phyloP scores from a whole-genome alignment of 2,329 filamentous ascomycete species.

The Coniochaeta prunicola region DNA sequence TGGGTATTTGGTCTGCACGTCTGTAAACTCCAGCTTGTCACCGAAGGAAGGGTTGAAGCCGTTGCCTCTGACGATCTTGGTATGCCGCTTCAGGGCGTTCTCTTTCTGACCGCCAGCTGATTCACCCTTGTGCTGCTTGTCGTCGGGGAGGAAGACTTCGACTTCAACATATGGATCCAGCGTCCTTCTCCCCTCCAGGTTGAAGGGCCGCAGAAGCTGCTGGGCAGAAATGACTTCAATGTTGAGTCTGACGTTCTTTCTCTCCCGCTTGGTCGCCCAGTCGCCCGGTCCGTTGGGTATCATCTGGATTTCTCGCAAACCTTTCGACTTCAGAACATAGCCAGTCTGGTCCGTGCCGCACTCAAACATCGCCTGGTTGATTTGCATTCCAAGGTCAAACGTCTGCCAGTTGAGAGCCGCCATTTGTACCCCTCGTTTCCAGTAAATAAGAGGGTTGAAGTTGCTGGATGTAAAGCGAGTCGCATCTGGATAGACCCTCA shows the following conservation, averaged over 20 bases:
- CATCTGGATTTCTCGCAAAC: constrained; percentile 66
- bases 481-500: constrained; percentile 87
- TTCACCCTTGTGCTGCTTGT: constrained; percentile 82
- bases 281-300: constrained; percentile 48
- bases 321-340: constrained; percentile 87
- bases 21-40: constrained; percentile 64
- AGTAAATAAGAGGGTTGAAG: constrained; percentile 89
- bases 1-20: constrained; percentile 86
- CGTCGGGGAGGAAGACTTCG: constrained; percentile 89
- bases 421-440: constrained; percentile 96
- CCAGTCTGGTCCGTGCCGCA: constrained; percentile 79
- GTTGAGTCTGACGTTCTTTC: constrained; percentile 75
- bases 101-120: constrained; percentile 54
- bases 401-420: constrained; percentile 98
- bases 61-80: constrained; percentile 75
- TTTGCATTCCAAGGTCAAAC: constrained; percentile 88
- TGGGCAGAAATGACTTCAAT: constrained; percentile 91
- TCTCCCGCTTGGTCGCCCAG: constrained; percentile 59
- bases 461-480: constrained; percentile 82
- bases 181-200: constrained; percentile 44
- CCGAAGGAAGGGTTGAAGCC: constrained; percentile 91
- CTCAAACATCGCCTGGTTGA: constrained; percentile 97
- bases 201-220: constrained; percentile 77
- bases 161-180: constrained; percentile 94
- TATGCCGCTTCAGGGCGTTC: constrained; percentile 54